Evolutionary conservation across 163 green algal species (phyloP), one percentile per base, ranked within the genome.

Genomic region (Chlorella variabilis): DNA sequence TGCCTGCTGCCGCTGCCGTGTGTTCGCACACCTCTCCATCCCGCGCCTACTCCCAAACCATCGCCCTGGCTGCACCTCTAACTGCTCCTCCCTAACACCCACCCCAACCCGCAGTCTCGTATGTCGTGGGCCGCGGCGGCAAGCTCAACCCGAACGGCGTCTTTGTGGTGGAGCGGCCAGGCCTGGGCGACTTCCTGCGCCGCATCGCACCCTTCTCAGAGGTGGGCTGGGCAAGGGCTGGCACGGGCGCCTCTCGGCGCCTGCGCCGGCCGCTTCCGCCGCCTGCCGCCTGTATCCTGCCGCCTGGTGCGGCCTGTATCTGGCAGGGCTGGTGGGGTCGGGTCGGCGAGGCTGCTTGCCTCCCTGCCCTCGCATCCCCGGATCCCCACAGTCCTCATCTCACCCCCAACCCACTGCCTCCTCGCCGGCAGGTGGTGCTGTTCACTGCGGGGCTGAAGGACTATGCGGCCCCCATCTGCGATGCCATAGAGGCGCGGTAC

Each of bases 161-260:
- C 68, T 93, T 97, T 79, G 93, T 97, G 25, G 94, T 98, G 61
- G 93, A 98, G 90, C 87, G 95, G 34, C 95, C 95, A 0, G 93
- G 91, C 5, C 90, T 98, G 80, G 62, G 61, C 4, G 80, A 93
- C n/a, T 98, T 98, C 83, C 82, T 98, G 59, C 23, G 73, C 56
- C 70, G 90, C 62, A 84, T 97, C 31, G 63, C 87, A 9, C 36
- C 41, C 51, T 70, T 82, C 15, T 86, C 90, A 18, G 93, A 97
- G 87, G 89, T 96, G 91, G 15, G 45, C 11, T 15, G 11, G 45
- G 45, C 45, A n/a, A n/a, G n/a, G n/a, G n/a, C n/a, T n/a, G n/a
- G n/a, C n/a, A n/a, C n/a, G n/a, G n/a, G n/a, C n/a, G n/a, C n/a
- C n/a, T n/a, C n/a, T n/a, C n/a, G n/a, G n/a, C n/a, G n/a, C n/a